These are phyloP conservation scores for Phytophthora sp. DNA, from an alignment of 352 stramenopile genomes.

Conservation along the genomic window DNA sequence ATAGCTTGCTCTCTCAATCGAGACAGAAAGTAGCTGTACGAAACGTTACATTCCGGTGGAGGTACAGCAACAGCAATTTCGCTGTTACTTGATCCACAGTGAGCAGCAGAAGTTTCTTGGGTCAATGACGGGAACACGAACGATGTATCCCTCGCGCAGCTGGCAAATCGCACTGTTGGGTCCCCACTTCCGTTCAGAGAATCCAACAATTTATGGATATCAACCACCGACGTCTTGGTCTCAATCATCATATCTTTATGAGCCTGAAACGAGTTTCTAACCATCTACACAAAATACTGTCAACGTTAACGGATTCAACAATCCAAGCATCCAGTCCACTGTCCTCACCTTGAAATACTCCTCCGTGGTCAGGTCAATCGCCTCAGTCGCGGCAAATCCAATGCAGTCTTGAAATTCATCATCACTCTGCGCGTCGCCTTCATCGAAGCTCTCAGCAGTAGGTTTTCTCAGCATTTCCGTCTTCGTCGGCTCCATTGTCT, in stretches of 20 bases:
- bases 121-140: constrained; percentile 2
- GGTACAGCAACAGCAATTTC: not conserved
- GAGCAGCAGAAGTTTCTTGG: not conserved
- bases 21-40: constrained; percentile 16
- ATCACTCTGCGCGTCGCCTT: not conserved
- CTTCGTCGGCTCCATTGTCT: not conserved
- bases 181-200: not conserved
- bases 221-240: not conserved
- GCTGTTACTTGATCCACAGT: not conserved
- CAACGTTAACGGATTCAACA: not conserved
- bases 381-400: not conserved
- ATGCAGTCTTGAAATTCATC: constrained; percentile 18
- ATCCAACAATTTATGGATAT: not conserved
- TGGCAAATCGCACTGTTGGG: constrained; percentile 4
- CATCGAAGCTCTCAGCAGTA: too few relatives aligned
- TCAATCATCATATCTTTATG: not conserved
- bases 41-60: constrained; percentile 6
- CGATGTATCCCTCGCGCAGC: constrained; percentile 14
- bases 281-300: not conserved
- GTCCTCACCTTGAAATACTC: constrained; percentile 12
- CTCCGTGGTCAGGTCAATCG: not conserved
- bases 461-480: not conserved
- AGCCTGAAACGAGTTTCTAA: not conserved
- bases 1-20: constrained; percentile 25
- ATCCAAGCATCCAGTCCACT: too few relatives aligned